Evolutionary conservation across 139 green algal species (phyloP).

Genomic region (Pleodorina starrii): DNA sequence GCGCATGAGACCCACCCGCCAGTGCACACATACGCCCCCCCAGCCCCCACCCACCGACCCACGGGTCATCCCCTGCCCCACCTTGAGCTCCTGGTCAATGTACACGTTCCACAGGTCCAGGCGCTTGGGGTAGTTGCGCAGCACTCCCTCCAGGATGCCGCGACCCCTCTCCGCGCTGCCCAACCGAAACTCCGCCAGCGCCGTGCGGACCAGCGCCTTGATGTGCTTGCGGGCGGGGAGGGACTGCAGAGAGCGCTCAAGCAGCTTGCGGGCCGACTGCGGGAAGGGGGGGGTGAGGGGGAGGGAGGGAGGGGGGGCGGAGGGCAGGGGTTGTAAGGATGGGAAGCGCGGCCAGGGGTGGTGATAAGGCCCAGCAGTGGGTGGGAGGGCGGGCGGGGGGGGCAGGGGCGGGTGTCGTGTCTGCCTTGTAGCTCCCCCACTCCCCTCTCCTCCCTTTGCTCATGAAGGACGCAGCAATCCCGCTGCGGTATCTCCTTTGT

Average conservation of each 20-base stretch:
- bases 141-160: slow-evolving; percentile 90
- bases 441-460: too few relatives aligned
- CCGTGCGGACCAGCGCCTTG: slow-evolving; percentile 79
- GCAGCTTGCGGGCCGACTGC: slow-evolving; percentile 53
- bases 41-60: neutral
- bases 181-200: slow-evolving; percentile 88
- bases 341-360: slow-evolving; percentile 27
- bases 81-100: slow-evolving; percentile 89
- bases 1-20: too few relatives aligned
- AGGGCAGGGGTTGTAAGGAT: slow-evolving; percentile 59
- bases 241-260: slow-evolving; percentile 80
- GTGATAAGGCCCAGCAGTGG: too few relatives aligned
- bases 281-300: too few relatives aligned
- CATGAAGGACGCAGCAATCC: too few relatives aligned
- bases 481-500: too few relatives aligned
- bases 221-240: slow-evolving; percentile 95
- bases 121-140: slow-evolving; percentile 94
- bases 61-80: neutral
- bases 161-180: slow-evolving; percentile 83
- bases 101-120: slow-evolving; percentile 98
- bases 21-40: too few relatives aligned
- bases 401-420: neutral
- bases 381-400: too few relatives aligned
- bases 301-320: neutral
- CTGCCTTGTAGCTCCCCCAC: too few relatives aligned